A percentile compares a stretch with the other conserved stretches of the same genome.
Evolutionary conservation across 345 rosid species (phyloP).

Genomic region (Corymbia maculata): DNA sequence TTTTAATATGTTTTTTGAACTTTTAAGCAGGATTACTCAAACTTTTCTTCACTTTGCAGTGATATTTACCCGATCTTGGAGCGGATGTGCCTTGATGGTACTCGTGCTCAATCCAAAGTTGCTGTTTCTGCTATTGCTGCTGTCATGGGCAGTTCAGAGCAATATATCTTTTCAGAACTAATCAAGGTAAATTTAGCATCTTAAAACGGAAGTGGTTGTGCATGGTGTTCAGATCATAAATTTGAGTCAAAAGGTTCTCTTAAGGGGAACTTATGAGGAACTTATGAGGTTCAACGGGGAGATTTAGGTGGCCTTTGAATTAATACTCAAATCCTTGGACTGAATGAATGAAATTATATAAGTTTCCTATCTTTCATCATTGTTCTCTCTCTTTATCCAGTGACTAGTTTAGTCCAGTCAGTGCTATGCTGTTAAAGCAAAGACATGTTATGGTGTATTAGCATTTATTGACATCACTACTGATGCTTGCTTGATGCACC

Average conservation of each 20-base stretch:
- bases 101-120: constrained; percentile 69
- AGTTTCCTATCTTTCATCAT: background rate
- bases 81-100: constrained; percentile 63
- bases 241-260: background rate
- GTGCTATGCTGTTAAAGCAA: background rate
- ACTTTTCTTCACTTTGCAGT: constrained; percentile 17
- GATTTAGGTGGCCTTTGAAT: background rate
- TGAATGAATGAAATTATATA: background rate
- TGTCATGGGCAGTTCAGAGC: constrained; percentile 41
- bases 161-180: constrained; percentile 35
- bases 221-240: background rate
- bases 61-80: constrained; percentile 56
- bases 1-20: background rate
- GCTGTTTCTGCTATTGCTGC: constrained; percentile 85
- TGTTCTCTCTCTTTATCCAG: background rate
- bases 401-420: background rate
- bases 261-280: background rate
- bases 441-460: background rate
- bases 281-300: background rate
- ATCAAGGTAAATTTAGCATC: constrained; percentile 47
- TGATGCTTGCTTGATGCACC: background rate
- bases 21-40: background rate
- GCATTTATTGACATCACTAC: background rate
- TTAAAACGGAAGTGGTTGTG: background rate
- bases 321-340: background rate